Conservation (phyloP, 139 green algal species). For the Chlamydomonas schloesseri region DNA sequence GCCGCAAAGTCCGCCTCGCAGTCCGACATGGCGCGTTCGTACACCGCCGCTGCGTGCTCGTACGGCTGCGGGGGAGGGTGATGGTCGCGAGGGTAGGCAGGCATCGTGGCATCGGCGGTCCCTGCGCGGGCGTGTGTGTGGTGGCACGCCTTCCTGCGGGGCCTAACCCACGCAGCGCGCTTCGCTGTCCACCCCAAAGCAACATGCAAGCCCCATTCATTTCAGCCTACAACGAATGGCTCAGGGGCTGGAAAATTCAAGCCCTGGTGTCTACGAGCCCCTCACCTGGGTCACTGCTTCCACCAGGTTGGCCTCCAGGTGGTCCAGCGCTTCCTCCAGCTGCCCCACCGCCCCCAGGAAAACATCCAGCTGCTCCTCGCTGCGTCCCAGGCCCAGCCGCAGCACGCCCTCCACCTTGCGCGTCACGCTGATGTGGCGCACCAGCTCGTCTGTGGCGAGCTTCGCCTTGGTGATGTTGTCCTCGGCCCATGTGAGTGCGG, state of each 20-base stretch:
- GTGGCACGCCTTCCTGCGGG: no score
- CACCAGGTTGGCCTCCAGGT: not conserved
- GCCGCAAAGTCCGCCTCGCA: slow-evolving; percentile 46
- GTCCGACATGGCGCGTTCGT: slow-evolving; percentile 42
- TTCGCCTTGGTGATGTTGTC: slow-evolving; percentile 55
- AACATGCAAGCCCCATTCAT: no score
- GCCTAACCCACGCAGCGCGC: no score
- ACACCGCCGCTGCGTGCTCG: slow-evolving; percentile 5
- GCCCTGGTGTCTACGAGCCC: no score
- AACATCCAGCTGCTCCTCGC: slow-evolving; percentile 2
- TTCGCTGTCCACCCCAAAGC: no score
- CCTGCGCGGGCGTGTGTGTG: no score
- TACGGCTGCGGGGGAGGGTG: slow-evolving; percentile 3
- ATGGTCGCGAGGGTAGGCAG: not conserved
- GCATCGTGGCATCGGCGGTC: no score
- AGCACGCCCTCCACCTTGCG: slow-evolving; percentile 50
- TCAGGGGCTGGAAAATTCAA: no score
- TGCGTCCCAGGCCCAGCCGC: slow-evolving; percentile 21
- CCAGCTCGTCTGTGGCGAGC: slow-evolving; percentile 43
- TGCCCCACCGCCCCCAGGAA: slow-evolving; percentile 17
- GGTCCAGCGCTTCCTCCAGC: slow-evolving; percentile 11
- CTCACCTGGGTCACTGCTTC: not conserved
- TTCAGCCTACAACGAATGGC: no score
- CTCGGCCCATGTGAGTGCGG: slow-evolving; percentile 55
- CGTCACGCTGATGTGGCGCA: slow-evolving; percentile 50